Conservation (phyloP, 2,329 filamentous ascomycete genomes). For the Microthyrium microscopicum region DNA sequence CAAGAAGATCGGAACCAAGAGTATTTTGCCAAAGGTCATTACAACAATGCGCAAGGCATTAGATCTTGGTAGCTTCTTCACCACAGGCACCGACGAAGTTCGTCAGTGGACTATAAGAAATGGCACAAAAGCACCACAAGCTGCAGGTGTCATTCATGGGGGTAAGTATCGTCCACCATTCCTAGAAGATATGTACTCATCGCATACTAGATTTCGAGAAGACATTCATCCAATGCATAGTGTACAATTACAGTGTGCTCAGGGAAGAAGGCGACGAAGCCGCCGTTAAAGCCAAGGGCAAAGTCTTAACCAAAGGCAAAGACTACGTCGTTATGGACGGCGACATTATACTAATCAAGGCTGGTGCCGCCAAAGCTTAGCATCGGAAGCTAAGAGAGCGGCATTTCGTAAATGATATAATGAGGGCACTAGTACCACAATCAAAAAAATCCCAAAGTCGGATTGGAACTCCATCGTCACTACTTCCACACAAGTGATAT, state of each 20-base stretch:
- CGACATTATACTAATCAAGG: slow-evolving; percentile 75
- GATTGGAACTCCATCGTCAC: too few relatives aligned
- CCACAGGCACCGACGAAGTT: slow-evolving; percentile 86
- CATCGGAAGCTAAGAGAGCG: too few relatives aligned
- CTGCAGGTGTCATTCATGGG: slow-evolving; percentile 92
- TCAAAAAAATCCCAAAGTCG: too few relatives aligned
- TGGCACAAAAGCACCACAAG: slow-evolving; percentile 92
- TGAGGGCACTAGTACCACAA: too few relatives aligned
- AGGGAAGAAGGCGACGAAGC: slow-evolving; percentile 81
- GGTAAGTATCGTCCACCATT: slow-evolving; percentile 15
- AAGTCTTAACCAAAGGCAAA: slow-evolving; percentile 97
- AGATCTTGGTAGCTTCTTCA: slow-evolving; percentile 92
- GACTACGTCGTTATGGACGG: slow-evolving; percentile 84
- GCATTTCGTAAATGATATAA: too few relatives aligned
- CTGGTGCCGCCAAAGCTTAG: slow-evolving; percentile 57
- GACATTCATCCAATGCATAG: slow-evolving; percentile 93
- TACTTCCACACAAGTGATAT: too few relatives aligned
- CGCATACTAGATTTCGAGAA: slow-evolving; percentile 70
- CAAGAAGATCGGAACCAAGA: slow-evolving; percentile 75
- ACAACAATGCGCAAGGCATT: slow-evolving; percentile 83
- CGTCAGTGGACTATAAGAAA: slow-evolving; percentile 96
- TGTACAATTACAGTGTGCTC: slow-evolving; percentile 73
- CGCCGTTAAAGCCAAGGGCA: slow-evolving; percentile 81
- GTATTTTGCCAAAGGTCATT: slow-evolving; percentile 80
- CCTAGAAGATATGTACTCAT: slow-evolving; percentile 5